Evolutionary conservation across 2,329 filamentous ascomycete species (phyloP).

Genomic region (Diaporthe amygdali): DNA sequence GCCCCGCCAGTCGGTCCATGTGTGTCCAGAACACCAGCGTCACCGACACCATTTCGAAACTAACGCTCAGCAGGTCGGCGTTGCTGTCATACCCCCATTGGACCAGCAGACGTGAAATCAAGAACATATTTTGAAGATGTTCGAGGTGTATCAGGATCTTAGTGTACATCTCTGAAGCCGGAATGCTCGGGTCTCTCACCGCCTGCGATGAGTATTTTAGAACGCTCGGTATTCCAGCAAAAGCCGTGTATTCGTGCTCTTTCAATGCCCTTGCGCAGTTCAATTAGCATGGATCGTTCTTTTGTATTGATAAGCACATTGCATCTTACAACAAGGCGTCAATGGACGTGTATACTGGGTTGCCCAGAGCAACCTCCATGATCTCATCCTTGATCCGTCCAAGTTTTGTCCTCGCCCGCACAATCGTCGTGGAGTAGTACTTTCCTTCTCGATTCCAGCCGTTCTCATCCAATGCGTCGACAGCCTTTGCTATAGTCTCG

Average conservation of each 20-base stretch:
- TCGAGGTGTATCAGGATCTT: conserved; percentile 54
- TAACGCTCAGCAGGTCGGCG: conserved; percentile 47
- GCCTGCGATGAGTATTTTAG: conserved; percentile 45
- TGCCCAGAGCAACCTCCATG: conserved; percentile 59
- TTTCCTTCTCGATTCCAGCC: conserved; percentile 57
- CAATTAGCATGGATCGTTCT: not conserved
- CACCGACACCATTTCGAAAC: conserved; percentile 52
- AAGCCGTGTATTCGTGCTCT: conserved; percentile 36
- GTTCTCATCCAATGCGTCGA: conserved; percentile 47
- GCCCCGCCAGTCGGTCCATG: conserved; percentile 47
- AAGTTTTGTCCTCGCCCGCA: conserved; percentile 52
- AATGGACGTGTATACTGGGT: conserved; percentile 41
- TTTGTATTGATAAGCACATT: accelerated
- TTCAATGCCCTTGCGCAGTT: conserved; percentile 39
- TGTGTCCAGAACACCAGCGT: conserved; percentile 56
- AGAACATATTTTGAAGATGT: conserved; percentile 62
- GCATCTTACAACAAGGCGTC: conserved; percentile 37
- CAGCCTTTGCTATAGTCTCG: conserved; percentile 41
- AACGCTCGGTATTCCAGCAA: conserved; percentile 42
- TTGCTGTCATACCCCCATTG: conserved; percentile 45
- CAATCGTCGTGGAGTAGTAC: conserved; percentile 49
- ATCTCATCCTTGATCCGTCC: conserved; percentile 62
- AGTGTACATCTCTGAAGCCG: conserved; percentile 42
- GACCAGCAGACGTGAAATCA: conserved; percentile 61
- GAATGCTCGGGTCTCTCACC: conserved; percentile 37